Percentiles rank a stretch among this genome's conserved stretches.
Conservation (phyloP, 2,329 filamentous ascomycete genomes). For the Colletotrichum sidae region DNA sequence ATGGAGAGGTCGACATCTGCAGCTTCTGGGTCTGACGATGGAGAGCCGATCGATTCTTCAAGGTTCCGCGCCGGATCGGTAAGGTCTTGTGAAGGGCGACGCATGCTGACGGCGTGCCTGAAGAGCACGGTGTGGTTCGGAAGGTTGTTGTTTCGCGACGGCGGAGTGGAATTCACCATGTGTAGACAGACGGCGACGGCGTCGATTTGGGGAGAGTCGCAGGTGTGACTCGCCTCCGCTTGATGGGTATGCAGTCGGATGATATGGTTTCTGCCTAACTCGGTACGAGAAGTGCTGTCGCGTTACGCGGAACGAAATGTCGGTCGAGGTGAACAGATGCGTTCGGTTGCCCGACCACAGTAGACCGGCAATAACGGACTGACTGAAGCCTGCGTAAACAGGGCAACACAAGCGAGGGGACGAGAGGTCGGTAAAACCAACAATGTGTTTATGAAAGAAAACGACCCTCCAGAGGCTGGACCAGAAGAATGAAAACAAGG, state of each 20-base stretch:
- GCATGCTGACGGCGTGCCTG: slow-evolving; percentile 50
- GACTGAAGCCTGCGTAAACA: slow-evolving; percentile 19
- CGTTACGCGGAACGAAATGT: no score
- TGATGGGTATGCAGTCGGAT: no score
- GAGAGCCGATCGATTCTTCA: slow-evolving; percentile 48
- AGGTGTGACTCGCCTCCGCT: neutral
- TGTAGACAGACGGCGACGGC: neutral
- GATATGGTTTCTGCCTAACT: no score
- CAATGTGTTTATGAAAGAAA: slow-evolving; percentile 5
- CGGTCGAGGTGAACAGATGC: no score
- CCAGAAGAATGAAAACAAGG: slow-evolving; percentile 30
- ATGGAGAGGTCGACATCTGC: slow-evolving; percentile 51
- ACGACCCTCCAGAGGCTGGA: slow-evolving; percentile 6
- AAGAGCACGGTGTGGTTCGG: slow-evolving; percentile 20
- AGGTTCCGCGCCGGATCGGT: slow-evolving; percentile 55
- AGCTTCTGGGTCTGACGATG: slow-evolving; percentile 43
- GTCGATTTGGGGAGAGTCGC: neutral
- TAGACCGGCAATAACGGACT: slow-evolving; percentile 11
- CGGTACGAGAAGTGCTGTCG: no score
- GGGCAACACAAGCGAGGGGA: slow-evolving; percentile 21
- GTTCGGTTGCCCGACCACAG: slow-evolving; percentile 9
- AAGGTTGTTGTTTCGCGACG: slow-evolving; percentile 20
- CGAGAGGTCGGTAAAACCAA: slow-evolving; percentile 7
- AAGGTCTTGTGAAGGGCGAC: slow-evolving; percentile 54
- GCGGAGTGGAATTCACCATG: neutral